A percentile compares a stretch with the other conserved stretches of the same genome.
These are phyloP conservation scores for Darksidea phi DNA, from an alignment of 495 filamentous ascomycete species.

Conservation along the genomic window DNA sequence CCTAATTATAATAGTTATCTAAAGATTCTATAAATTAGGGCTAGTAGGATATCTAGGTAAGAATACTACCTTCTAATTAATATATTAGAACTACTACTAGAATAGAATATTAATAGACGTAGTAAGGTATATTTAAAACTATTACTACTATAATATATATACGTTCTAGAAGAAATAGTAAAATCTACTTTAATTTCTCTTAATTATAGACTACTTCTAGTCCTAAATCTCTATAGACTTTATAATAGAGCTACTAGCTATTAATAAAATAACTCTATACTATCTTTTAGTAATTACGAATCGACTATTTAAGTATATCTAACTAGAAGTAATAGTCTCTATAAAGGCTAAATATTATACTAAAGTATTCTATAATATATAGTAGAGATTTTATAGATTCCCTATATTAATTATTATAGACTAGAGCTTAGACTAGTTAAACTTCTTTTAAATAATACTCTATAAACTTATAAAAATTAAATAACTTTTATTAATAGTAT, in stretches of 20 bases:
- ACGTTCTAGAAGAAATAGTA: not conserved
- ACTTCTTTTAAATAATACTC: not conserved
- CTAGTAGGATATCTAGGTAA: too few species aligned
- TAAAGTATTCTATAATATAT: not conserved
- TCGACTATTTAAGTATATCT: not conserved
- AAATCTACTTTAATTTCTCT: not conserved
- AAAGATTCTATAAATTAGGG: too few species aligned
- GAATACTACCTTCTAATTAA: not conserved
- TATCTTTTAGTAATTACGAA: not conserved
- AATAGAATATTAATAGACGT: not conserved
- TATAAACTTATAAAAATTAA: not conserved
- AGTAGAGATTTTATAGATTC: not conserved
- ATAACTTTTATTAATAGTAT: not conserved
- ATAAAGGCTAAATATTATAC: constrained; percentile 3
- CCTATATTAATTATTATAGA: not conserved
- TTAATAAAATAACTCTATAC: not conserved
- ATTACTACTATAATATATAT: constrained; percentile 2
- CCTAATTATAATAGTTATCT: too few species aligned
- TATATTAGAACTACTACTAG: not conserved
- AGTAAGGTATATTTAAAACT: constrained; percentile 1
- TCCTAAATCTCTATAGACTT: too few species aligned
- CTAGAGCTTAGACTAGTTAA: not conserved
- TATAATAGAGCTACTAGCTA: not conserved
- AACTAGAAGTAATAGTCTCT: constrained; percentile 1
- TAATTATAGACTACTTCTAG: too few species aligned